Base-by-base conservation (phyloP, 2,329 filamentous ascomycete species). In the Pleomassaria siparia region DNA sequence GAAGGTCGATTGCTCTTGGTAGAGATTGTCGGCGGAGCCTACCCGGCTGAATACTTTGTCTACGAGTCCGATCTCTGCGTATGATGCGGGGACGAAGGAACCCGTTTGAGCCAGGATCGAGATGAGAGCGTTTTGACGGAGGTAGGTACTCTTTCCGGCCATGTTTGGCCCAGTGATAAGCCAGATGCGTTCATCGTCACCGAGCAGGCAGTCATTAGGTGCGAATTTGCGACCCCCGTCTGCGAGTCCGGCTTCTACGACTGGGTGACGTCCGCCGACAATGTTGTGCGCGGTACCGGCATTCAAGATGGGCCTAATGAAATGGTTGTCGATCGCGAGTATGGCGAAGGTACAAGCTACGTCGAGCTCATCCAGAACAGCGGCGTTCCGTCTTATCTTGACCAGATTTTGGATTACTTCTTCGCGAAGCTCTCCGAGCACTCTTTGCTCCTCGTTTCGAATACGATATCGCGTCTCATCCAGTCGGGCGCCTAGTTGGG, bases 141-240 rank as follows among this genome's bases (percentile, higher is more conserved):
- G 78, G 64, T 96, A 99, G 0, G 94, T 99, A 67, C 87, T 92
- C 74, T 99, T 99, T 40, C 94, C 94, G 1, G 87, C 94, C 94
- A 99, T 99, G 72, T 99, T 99, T n/a, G 94, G 94, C 0, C 94
- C 83, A 8, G 83, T 86, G 54, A 86, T 84, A 26, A 86, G 78
- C 74, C 81, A 81, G 41, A 85, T 79, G n/a, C 58, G 88, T 81
- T 81, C 92, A 75, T 69, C 82, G 61, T 85, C 86, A n/a, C 88
- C 88, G 2, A 96, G 79, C 29, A 88, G 77, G 70, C 90, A 95
- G 72, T 96, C 89, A 60, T 97, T 97, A 41, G 84, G 80, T 36
- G 89, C 85, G 64, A 97, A 97, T 10, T 75, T 84, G 24, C 90
- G 84, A 1, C 92, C 92, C 66, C 91, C 85, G 55, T 88, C 84